phyloP scores from a whole-genome alignment of 495 filamentous ascomycete genomes.

The Niebla homalea region DNA sequence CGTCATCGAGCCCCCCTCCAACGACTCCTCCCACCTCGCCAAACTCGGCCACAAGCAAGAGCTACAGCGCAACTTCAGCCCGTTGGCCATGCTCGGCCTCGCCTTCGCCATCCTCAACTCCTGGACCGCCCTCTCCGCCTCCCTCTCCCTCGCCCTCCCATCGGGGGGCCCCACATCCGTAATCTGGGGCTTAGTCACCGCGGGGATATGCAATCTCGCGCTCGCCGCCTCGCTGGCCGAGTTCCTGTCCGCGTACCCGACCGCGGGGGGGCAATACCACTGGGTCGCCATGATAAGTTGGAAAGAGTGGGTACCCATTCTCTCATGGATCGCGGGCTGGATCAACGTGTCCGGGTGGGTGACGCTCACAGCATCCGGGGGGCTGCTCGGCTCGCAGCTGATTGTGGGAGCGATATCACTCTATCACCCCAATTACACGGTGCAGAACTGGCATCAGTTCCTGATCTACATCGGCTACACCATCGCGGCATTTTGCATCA shows the following conservation, averaged over 20 bases:
- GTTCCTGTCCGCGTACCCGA: constrained; percentile 61
- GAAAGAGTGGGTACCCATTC: constrained; percentile 43
- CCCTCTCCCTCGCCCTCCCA: constrained; percentile 34
- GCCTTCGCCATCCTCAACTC: constrained; percentile 43
- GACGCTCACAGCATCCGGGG: constrained; percentile 36
- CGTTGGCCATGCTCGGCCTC: constrained; percentile 39
- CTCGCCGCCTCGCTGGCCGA: constrained; percentile 59
- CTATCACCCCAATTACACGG: constrained; percentile 31
- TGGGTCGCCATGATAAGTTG: constrained; percentile 56
- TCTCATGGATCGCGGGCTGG: constrained; percentile 65
- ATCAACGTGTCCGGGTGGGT: constrained; percentile 66
- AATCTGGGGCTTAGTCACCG: constrained; percentile 47
- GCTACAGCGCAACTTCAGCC: constrained; percentile 43
- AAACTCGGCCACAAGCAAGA: constrained; percentile 53
- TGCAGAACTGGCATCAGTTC: constrained; percentile 54
- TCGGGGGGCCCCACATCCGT: constrained; percentile 35
- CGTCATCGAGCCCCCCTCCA: constrained; percentile 6
- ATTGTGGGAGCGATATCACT: constrained; percentile 34
- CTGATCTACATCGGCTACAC: constrained; percentile 58
- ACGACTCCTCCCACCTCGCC: constrained; percentile 43
- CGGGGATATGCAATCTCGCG: constrained; percentile 59
- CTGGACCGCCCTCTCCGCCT: constrained; percentile 39
- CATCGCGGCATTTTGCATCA: constrained; percentile 48
- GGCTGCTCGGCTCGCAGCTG: constrained; percentile 33
- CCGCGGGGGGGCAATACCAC: constrained; percentile 57